These are phyloP conservation scores for Mycena vitilis DNA, from an alignment of 768 basidiomycete species.

Conservation along the genomic window DNA sequence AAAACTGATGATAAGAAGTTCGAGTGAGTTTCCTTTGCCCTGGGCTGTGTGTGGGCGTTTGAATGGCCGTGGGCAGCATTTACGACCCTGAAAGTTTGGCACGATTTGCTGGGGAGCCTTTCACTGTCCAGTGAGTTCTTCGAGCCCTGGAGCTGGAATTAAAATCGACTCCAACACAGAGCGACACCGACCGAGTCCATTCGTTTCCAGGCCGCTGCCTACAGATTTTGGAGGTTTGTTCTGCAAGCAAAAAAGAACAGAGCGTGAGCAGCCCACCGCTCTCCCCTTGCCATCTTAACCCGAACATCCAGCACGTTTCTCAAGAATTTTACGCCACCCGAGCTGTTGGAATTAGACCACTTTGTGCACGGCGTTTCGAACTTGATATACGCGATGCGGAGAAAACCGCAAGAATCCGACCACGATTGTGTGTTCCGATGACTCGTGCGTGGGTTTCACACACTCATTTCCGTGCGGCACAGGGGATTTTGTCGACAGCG, in stretches of 20 bases:
- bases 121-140: background rate
- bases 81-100: constrained; percentile 5
- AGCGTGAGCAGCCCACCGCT: background rate
- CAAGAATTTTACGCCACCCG: background rate
- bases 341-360: constrained; percentile 5
- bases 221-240: constrained; percentile 16
- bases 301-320: background rate
- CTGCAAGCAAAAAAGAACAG: background rate
- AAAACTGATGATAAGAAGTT: constrained; percentile 5
- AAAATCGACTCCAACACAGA: background rate
- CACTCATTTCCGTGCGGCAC: background rate
- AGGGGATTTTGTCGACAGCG: constrained; percentile 17
- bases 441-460: background rate
- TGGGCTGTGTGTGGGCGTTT: too few relatives aligned
- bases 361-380: constrained; percentile 8
- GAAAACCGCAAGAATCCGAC: constrained; percentile 2
- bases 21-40: constrained; percentile 5
- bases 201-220: constrained; percentile 7
- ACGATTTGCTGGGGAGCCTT: background rate
- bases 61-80: background rate
- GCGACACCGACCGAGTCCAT: constrained; percentile 8
- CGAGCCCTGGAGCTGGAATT: too few relatives aligned
- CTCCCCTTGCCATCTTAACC: background rate
- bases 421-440: background rate
- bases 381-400: constrained; percentile 14